These are phyloP conservation scores for Debaryomyces singareniensis DNA, from an alignment of 1,139 yeast species.

Conservation along the genomic window DNA sequence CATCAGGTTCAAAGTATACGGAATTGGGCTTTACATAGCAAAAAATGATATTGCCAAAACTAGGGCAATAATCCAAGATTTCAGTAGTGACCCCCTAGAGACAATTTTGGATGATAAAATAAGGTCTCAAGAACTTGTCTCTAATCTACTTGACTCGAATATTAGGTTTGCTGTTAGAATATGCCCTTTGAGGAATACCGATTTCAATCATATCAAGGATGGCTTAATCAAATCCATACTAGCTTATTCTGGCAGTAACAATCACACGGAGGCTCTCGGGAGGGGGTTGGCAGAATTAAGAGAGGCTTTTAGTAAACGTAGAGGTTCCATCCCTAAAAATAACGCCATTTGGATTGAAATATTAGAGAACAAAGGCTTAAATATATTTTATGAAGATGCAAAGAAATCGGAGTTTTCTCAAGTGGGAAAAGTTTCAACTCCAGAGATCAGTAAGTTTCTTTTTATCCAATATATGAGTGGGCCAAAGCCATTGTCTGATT, in stretches of 20 bases:
- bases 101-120: slow-evolving; percentile 21
- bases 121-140: slow-evolving; percentile 43
- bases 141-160: slow-evolving; percentile 51
- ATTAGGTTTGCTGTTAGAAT: slow-evolving; percentile 66
- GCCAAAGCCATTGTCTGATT: slow-evolving; percentile 49
- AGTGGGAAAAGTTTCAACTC: slow-evolving; percentile 44
- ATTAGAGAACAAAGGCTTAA: slow-evolving; percentile 37
- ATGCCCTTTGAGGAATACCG: slow-evolving; percentile 84
- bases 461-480: slow-evolving; percentile 59
- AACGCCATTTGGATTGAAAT: slow-evolving; percentile 49
- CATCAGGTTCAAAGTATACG: slow-evolving; percentile 78
- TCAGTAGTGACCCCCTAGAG: slow-evolving; percentile 7
- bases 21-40: slow-evolving; percentile 73
- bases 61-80: slow-evolving; percentile 27
- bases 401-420: slow-evolving; percentile 21
- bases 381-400: slow-evolving; percentile 35
- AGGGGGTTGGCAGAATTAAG: slow-evolving; percentile 54
- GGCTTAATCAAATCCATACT: slow-evolving; percentile 77
- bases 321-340: slow-evolving; percentile 63
- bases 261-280: slow-evolving; percentile 28
- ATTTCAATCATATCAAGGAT: slow-evolving; percentile 80
- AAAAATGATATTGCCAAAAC: slow-evolving; percentile 46
- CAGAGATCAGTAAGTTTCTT: slow-evolving; percentile 47
- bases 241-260: slow-evolving; percentile 45
- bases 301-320: slow-evolving; percentile 38